Base-by-base conservation (phyloP, 371 early-diverging fungal genomes). In the Rhizopus sp. region DNA sequence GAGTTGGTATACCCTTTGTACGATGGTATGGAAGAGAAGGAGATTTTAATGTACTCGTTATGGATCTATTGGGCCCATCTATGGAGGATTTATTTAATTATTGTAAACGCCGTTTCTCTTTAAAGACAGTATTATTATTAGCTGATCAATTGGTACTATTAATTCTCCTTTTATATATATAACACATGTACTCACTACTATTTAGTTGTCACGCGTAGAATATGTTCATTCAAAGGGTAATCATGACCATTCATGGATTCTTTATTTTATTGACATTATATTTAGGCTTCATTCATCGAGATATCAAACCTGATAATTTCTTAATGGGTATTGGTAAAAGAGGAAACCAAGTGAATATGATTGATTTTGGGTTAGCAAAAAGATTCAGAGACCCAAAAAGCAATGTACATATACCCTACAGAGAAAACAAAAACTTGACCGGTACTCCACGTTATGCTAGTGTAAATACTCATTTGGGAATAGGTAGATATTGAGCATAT, bases 371-470 rank as follows among this genome's bases (percentile, higher is more conserved):
- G 37, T 81, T 99, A 56, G 97, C 99, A 48, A 99, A 99, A 75
- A 89, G 92, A 64, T 99, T 92, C 72, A 85, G 96, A 45, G 94
- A 97, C 69, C 94, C 96, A 35, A 89, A 90, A 68, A 96, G 95
- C 49, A 90, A 93, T 69, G 82, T 92, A 64, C 99, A 99, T 82
- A 98, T 99, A 68, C 94, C 97, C 47, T 96, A 95, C 76, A 88
- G 92, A 73, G 95, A 95, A 69, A 93, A 95, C 77, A 99, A 99
- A 82, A 95, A 97, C 72, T 81, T 99, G 57, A 98, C 99, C n/a
- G 99, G 99, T 46, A 99, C 99, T 16, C 98, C 99, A 29, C 88
- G 99, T 66, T 99, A 99, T 78, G 99, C 99, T 33, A 94, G 94
- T 73, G 90, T 99, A 60, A 97, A 99, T 74, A 98, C 99, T 35